Base-by-base conservation (phyloP, 306 rosid species). In the Casuarina cunninghamiana region DNA sequence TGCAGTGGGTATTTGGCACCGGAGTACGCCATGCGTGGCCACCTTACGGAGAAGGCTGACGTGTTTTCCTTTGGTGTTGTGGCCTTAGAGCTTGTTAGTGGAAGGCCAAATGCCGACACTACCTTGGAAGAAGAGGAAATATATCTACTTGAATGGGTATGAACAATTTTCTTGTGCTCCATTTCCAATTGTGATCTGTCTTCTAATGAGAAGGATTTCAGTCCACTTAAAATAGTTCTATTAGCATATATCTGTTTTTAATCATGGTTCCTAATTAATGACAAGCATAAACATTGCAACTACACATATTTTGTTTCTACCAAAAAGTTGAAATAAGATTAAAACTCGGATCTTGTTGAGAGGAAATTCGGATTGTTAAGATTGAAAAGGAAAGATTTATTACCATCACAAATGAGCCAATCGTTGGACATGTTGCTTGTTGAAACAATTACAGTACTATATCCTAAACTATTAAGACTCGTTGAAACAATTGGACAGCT, bases 131-230 rank as follows among this genome's bases (percentile, higher is more conserved):
- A 26, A 26, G 32, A 26, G 32, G 32, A 26, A 26, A 26, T 26
- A 26, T 26, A 26, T 26, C 32, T 26, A 26, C 32, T 26, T 26
- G 32, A 26, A 26, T 26, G 32, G 32, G 32, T 26, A 26, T 49
- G 84, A 42, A 49, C 42, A 55, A 13, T 85, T 8, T 50, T 41
- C 71, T 48, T 55, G 7, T 39, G 21, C 37, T 46, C 13, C 71
- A 66, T 71, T 57, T 3, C 55, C 45, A 72, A 57, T 75, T 65
- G 53, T 48, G 53, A 49, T 6, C 68, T 82, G 67, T 45, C 10
- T 5, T 50, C 50, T 38, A 62, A 41, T 50, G 26, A 7, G 44
- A 78, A 55, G 48, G 70, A 26, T 2, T 43, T 38, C 44, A 49
- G 41, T 76, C 38, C 26, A 46, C 51, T 49, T 42, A 16, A 3